phyloP scores from a whole-genome alignment of 2,329 filamentous ascomycete species.

The Paraphoma sp. region DNA sequence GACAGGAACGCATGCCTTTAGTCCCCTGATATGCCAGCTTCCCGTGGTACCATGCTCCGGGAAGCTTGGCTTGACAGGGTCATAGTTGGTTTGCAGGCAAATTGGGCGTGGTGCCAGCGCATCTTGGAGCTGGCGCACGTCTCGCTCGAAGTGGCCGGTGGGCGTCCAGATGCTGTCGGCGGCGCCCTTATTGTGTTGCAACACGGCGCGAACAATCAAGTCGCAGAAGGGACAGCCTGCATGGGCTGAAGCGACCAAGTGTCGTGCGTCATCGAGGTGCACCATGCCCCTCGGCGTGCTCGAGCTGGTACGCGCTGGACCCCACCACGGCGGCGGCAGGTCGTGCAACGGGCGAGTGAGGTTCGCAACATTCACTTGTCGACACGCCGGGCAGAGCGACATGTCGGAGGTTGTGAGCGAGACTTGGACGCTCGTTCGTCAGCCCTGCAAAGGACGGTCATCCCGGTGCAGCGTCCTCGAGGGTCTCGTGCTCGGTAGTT shows the following conservation, averaged over 20 bases:
- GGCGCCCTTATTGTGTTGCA: constrained; percentile 16
- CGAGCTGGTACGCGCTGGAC: constrained; percentile 15
- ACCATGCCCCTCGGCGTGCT: constrained; percentile 19
- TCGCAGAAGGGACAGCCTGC: constrained; percentile 23
- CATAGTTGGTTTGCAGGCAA: constrained; percentile 24
- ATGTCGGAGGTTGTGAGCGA: constrained; percentile 6
- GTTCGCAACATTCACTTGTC: constrained; percentile 15
- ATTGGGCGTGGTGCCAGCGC: constrained; percentile 19
- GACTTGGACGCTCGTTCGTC: background rate
- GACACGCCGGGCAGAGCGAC: constrained; percentile 26
- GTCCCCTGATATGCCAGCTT: constrained; percentile 18
- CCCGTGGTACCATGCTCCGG: constrained; percentile 17
- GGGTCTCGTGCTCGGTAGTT: constrained; percentile 16
- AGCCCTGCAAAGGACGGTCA: constrained; percentile 5
- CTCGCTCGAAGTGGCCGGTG: constrained; percentile 7
- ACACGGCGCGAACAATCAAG: constrained; percentile 20
- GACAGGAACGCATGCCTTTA: constrained; percentile 26
- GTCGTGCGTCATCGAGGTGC: constrained; percentile 21
- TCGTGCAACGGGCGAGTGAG: constrained; percentile 15
- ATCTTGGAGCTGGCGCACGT: constrained; percentile 9
- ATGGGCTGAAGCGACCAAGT: constrained; percentile 17
- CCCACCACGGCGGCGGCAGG: constrained; percentile 24
- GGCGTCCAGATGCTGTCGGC: background rate
- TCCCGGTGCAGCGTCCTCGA: constrained; percentile 14
- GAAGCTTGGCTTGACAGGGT: constrained; percentile 16